phyloP scores from a whole-genome alignment of 805 yeast genomes.

The Kazachstania martiniae region DNA sequence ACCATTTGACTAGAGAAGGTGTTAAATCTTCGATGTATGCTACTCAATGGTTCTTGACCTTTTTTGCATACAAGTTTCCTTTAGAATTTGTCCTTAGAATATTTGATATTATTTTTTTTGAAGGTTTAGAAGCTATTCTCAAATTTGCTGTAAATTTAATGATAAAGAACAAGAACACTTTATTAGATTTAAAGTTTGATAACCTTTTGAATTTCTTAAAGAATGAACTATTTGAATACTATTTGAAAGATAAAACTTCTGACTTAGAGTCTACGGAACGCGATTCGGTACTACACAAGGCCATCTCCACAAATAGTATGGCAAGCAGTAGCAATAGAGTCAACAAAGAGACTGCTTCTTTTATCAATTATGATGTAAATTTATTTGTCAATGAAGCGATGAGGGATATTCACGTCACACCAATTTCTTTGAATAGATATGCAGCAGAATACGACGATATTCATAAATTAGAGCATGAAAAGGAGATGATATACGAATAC shows the following conservation, averaged over 20 bases:
- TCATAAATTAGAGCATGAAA: constrained; percentile 53
- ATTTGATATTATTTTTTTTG: constrained; percentile 78
- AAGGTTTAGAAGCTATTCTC: constrained; percentile 80
- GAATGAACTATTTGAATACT: constrained; percentile 65
- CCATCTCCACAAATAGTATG: neutral
- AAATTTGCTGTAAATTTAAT: constrained; percentile 78
- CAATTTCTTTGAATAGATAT: constrained; percentile 61
- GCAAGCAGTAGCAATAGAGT: neutral
- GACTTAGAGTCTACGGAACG: constrained; percentile 5
- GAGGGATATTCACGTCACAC: constrained; percentile 52
- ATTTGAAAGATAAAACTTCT: constrained; percentile 33
- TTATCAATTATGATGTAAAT: constrained; percentile 47
- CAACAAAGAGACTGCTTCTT: constrained; percentile 6
- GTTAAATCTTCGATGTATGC: constrained; percentile 92
- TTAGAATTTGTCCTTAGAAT: constrained; percentile 77
- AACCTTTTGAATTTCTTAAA: constrained; percentile 65
- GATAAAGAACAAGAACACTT: constrained; percentile 49
- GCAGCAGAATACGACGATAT: constrained; percentile 66
- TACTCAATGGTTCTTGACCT: constrained; percentile 92
- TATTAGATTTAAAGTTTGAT: constrained; percentile 63
- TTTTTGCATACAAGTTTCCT: constrained; percentile 93
- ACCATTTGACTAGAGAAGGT: constrained; percentile 78
- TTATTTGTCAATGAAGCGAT: constrained; percentile 71
- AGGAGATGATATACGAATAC: constrained; percentile 53
- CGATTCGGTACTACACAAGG: constrained; percentile 9